Conservation (phyloP, 108 stramenopile species). For the Halocafeteria seosinensis region DNA sequence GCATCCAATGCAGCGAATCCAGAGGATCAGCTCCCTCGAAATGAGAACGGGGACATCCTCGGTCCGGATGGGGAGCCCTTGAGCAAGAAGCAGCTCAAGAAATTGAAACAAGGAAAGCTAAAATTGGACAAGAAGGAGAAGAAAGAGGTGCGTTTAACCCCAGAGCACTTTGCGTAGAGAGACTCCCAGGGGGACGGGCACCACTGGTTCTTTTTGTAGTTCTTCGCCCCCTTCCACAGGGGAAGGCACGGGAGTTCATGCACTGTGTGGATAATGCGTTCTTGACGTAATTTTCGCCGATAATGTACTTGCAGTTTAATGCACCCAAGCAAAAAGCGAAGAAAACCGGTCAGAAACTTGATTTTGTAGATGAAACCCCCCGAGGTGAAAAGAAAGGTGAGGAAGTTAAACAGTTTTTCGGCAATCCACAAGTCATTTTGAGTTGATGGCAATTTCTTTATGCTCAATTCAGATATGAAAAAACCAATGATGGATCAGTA, state of each 20-base stretch:
- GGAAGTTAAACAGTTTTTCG: background rate
- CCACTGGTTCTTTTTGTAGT: no score
- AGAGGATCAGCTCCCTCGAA: no score
- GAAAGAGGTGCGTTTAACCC: no score
- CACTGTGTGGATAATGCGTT: background rate
- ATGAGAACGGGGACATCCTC: no score
- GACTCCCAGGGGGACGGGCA: background rate
- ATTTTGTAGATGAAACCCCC: background rate
- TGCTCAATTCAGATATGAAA: background rate
- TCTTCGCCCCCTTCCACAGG: no score
- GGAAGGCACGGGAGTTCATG: background rate
- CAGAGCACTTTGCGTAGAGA: no score
- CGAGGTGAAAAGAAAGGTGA: background rate
- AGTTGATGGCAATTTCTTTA: background rate
- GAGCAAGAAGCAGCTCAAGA: background rate
- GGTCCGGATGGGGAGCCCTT: background rate
- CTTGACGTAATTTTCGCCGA: background rate
- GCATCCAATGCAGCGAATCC: no score
- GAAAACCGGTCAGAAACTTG: background rate
- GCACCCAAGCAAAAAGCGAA: background rate
- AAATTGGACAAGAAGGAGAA: no score
- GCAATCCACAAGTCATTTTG: background rate
- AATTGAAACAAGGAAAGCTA: background rate
- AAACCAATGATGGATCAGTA: conserved; percentile 69
- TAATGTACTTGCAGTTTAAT: background rate